These are phyloP conservation scores for Pythium guiyangense DNA, from an alignment of 352 stramenopile species.

Conservation along the genomic window DNA sequence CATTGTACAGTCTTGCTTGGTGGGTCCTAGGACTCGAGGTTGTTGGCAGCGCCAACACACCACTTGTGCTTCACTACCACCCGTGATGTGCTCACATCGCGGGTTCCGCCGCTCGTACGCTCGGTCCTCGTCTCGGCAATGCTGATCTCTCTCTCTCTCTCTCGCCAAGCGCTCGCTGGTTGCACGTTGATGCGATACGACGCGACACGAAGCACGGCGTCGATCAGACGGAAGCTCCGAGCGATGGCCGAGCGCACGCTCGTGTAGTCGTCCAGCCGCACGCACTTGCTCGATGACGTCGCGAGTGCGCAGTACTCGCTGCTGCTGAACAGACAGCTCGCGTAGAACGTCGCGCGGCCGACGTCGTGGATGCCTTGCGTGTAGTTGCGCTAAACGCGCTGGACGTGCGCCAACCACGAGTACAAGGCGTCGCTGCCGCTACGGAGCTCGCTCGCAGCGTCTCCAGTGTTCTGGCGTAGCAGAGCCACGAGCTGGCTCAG, in stretches of 20 bases:
- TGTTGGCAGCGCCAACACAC: no score
- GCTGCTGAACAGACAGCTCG: conserved; percentile 7
- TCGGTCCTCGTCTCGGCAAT: conserved; percentile 17
- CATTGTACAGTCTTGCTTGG: no score
- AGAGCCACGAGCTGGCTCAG: no score
- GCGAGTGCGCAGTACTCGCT: conserved; percentile 5
- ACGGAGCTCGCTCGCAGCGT: no score
- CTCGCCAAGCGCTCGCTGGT: not conserved
- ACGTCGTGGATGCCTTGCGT: conserved; percentile 1
- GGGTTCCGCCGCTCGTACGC: conserved; percentile 18
- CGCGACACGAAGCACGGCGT: conserved; percentile 8
- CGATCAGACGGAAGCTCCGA: conserved; percentile 6
- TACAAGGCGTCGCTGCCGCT: not conserved
- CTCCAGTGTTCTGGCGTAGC: no score
- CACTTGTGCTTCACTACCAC: no score
- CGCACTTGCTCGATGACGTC: not conserved
- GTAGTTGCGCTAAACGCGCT: conserved; percentile 5
- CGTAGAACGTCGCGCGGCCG: conserved; percentile 8
- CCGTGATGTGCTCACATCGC: no score
- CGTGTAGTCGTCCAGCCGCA: conserved; percentile 6
- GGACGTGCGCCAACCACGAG: conserved; percentile 1
- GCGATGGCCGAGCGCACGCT: conserved; percentile 7
- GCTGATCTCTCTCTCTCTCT: not conserved
- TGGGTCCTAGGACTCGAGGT: no score
- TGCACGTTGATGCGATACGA: conserved; percentile 5